Evolutionary conservation across 1,139 yeast genomes (phyloP), one percentile per base, ranked within the genome.

Genomic region (Suhomyces panamericanus): DNA sequence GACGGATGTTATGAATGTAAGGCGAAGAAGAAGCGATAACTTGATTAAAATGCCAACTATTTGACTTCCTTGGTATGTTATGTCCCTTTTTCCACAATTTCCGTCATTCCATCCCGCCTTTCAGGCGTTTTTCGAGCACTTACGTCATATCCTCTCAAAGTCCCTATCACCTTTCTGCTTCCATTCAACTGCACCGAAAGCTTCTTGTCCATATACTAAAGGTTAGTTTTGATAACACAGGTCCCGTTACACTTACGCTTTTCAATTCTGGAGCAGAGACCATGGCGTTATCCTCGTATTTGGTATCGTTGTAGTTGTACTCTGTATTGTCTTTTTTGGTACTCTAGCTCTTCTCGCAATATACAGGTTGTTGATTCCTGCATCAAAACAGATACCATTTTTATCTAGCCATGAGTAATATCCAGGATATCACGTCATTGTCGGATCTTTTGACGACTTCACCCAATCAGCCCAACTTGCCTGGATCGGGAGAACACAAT

Each of bases 71-170:
- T 20, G 24, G 6, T 20, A 6, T 8, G 2, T 8, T 20, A 5
- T 20, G 24, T 57, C 55, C 52, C 16, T 34, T 28, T 28, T 8
- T 15, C 22, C n/a, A 29, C 11, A 12, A 10, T 3, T 32, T 17
- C 4, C 4, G 12, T 17, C 35, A 12, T 28, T 8, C 6, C 11
- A 28, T 4, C n/a, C 14, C n/a, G 14, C n/a, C n/a, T n/a, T n/a
- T n/a, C 20, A 28, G 29, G 29, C n/a, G 13, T 9, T 26, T 26
- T 26, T 12, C 29, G n/a, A 10, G n/a, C 29, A 67, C 78, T 50
- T 57, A 80, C 83, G 60, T 88, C 96, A 60, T 81, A 88, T 10
- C 96, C 96, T 59, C 87, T 73, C 47, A 88, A 73, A 7, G 80
- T 77, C 2, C 96, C 96, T 4, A 78, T 74, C 7, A 88, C 81